Base-by-base conservation (phyloP, 73 alveolate genomes). In the Paramecium caudatum region DNA sequence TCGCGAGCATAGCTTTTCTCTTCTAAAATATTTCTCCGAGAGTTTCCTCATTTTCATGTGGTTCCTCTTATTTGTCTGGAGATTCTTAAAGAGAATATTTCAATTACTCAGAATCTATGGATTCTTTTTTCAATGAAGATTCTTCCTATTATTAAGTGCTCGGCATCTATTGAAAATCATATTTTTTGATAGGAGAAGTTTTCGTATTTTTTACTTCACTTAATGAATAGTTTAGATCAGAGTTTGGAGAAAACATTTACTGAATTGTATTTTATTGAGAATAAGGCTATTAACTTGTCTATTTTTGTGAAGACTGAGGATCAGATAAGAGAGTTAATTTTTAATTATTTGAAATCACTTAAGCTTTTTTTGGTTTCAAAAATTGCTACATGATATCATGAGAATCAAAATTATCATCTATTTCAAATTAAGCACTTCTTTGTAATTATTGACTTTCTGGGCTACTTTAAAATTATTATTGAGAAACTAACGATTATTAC, bases 11-110 rank as follows among this genome's bases (percentile, higher is more conserved):
- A 43, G 88, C 88, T 23, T 74, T 74, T 43, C 88, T 74, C 46
- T 74, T 39, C 43, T 74, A 12, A 39, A 74, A 74, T 41, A 74
- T 74, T 74, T 74, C 88, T 41, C 88, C 88, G 10, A 74, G 43
- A 3, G 88, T 74, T 74, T 74, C 88, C 32, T 74, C 88, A 74
- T 43, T 19, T 3, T 74, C 88, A 41, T 74, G 5, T 21, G 36
- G 25, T 5, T 74, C 88, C 5, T 74, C 16, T 6, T 36, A 8
- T 74, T 45, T 12, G 4, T 74, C 46, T 74, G 68, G 32, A 41
- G 43, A 41, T 41, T 37, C 36, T 39, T 45, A 39, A 0, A 39
- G 46, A 19, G 39, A 74, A 12, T 37, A 74, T 16, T 74, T 23
- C 45, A 27, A 23, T 41, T 74, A 37, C 32, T 74, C 88, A 65